Percentiles rank a stretch among this genome's conserved stretches.
Conservation (phyloP, 768 basidiomycete genomes). For the Peribolospora baueri region DNA sequence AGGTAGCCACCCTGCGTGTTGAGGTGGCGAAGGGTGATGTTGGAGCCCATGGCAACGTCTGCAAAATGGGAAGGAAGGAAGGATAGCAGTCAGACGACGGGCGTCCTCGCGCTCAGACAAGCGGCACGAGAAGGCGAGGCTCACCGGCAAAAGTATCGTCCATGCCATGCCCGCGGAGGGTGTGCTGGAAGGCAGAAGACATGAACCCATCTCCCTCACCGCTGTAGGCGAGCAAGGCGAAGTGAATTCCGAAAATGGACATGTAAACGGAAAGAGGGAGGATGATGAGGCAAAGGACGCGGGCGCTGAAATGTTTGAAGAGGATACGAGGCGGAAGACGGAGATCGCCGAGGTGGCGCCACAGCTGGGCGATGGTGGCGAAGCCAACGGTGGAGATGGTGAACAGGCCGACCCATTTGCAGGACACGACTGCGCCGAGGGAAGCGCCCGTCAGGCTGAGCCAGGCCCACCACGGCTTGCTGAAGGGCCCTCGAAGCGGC, state of each 20-base stretch:
- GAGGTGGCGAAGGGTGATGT: conserved; percentile 59
- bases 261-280: conserved; percentile 78
- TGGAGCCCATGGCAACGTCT: conserved; percentile 72
- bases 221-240: conserved; percentile 59
- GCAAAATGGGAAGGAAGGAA: not conserved
- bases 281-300: conserved; percentile 68
- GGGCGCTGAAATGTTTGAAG: conserved; percentile 60
- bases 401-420: conserved; percentile 97
- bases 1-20: conserved; percentile 98
- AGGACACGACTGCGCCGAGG: conserved; percentile 73
- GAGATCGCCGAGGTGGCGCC: conserved; percentile 68
- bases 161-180: conserved; percentile 69
- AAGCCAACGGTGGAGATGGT: conserved; percentile 84
- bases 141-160: conserved; percentile 69
- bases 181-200: conserved; percentile 97
- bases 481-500: conserved; percentile 38
- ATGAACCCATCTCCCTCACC: conserved; percentile 98
- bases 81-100: not conserved
- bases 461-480: conserved; percentile 76
- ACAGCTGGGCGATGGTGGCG: conserved; percentile 61
- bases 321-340: conserved; percentile 51
- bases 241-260: conserved; percentile 89
- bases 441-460: conserved; percentile 62
- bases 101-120: not conserved
- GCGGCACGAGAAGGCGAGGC: conserved; percentile 8